Evolutionary conservation across 352 stramenopile genomes (phyloP).

Genomic region (Globisporangium lucens): DNA sequence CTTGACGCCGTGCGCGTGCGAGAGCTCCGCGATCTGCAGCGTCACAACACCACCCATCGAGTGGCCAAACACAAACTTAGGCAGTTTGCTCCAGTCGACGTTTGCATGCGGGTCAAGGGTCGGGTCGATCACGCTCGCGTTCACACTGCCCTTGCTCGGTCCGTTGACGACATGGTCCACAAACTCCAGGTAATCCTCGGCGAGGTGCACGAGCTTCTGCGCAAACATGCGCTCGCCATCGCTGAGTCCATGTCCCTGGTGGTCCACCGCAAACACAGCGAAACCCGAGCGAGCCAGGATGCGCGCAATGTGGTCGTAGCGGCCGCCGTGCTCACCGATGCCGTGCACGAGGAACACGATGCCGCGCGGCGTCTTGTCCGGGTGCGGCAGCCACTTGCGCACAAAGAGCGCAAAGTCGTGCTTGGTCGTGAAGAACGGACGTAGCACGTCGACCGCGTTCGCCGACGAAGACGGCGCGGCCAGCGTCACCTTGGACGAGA

Average conservation of each 20-base stretch:
- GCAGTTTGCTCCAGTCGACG: slow-evolving; percentile 36
- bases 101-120: slow-evolving; percentile 30
- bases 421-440: slow-evolving; percentile 31
- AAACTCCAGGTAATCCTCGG: slow-evolving; percentile 55
- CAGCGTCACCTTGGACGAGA: slow-evolving; percentile 5
- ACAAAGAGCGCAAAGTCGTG: slow-evolving; percentile 42
- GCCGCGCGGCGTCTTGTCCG: slow-evolving; percentile 21
- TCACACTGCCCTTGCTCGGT: slow-evolving; percentile 2
- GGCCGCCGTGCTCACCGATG: slow-evolving; percentile 44
- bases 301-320: slow-evolving; percentile 50
- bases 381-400: slow-evolving; percentile 39
- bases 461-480: background rate
- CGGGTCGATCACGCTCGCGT: slow-evolving; percentile 24
- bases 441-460: slow-evolving; percentile 18
- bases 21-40: slow-evolving; percentile 29
- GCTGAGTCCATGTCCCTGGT: slow-evolving; percentile 56
- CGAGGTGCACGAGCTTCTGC: slow-evolving; percentile 35
- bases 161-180: slow-evolving; percentile 39
- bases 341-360: slow-evolving; percentile 59
- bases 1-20: slow-evolving; percentile 18
- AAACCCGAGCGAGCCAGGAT: slow-evolving; percentile 33
- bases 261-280: slow-evolving; percentile 56
- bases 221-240: slow-evolving; percentile 60
- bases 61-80: slow-evolving; percentile 53
- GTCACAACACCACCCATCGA: slow-evolving; percentile 52